These are phyloP conservation scores for Pachysandra terminalis DNA, from an alignment of 164 flowering plant species.

Conservation along the genomic window DNA sequence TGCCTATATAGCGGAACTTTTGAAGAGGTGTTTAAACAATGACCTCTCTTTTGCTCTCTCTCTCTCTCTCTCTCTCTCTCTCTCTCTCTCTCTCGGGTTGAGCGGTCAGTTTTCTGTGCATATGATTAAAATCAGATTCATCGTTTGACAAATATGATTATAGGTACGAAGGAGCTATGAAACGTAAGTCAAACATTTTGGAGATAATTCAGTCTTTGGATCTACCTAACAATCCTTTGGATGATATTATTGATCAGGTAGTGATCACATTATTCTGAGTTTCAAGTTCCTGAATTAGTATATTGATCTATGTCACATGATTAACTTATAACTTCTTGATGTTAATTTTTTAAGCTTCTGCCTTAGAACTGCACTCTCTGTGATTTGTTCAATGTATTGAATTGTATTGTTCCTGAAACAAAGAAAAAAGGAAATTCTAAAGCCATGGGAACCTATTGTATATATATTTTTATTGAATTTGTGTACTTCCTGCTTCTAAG, in stretches of 20 bases:
- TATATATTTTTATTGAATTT: no score
- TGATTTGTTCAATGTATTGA: no score
- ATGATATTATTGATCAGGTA: conserved; percentile 97
- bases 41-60: no score
- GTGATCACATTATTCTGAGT: background rate
- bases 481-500: no score
- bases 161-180: conserved; percentile 86
- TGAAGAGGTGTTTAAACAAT: conserved; percentile 50
- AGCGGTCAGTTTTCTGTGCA: background rate
- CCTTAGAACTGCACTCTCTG: no score
- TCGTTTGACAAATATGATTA: conserved; percentile 8
- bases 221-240: conserved; percentile 97
- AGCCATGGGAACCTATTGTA: no score
- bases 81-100: background rate
- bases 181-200: conserved; percentile 72
- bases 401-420: no score
- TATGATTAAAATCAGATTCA: background rate
- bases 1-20: conserved; percentile 58
- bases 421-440: no score
- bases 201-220: conserved; percentile 80
- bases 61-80: background rate
- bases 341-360: no score
- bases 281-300: background rate
- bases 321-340: no score
- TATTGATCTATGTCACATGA: no score